phyloP scores from a whole-genome alignment of 805 yeast genomes.

The Ogataea trehalophila region DNA sequence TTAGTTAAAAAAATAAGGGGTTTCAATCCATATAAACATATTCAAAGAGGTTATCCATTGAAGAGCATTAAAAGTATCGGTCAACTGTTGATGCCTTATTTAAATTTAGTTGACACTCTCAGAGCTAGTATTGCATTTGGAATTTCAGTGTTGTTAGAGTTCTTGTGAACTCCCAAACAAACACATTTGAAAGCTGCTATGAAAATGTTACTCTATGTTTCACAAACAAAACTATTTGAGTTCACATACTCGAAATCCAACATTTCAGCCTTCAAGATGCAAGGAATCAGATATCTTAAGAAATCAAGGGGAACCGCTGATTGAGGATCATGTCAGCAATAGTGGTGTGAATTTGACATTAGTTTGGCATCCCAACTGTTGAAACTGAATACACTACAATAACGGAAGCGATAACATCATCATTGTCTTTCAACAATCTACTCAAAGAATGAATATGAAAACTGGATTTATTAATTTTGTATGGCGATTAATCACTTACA shows the following conservation, averaged over 20 bases:
- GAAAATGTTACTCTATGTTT: not conserved
- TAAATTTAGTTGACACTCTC: constrained; percentile 5
- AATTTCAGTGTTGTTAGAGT: not conserved
- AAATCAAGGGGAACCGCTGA: not conserved
- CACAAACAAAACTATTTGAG: not conserved
- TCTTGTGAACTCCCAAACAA: not conserved
- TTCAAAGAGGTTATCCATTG: not conserved
- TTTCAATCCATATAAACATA: not conserved
- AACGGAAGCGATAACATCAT: not conserved
- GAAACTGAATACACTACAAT: not conserved
- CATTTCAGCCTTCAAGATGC: not conserved
- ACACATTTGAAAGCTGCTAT: not conserved
- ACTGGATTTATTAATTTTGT: not conserved
- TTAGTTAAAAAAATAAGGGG: not conserved
- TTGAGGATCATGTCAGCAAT: not conserved
- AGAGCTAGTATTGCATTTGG: constrained; percentile 5
- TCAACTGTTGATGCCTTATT: constrained; percentile 1
- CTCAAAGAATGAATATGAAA: not conserved
- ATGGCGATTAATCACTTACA: not conserved
- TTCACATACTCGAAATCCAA: not conserved
- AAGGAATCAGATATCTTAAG: not conserved
- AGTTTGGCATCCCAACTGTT: not conserved
- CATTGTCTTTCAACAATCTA: not conserved
- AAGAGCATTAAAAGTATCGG: constrained; percentile 2
- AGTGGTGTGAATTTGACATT: not conserved